phyloP scores from a whole-genome alignment of 1,284 basidiomycete genomes.

The Rhodotorula glutinis region DNA sequence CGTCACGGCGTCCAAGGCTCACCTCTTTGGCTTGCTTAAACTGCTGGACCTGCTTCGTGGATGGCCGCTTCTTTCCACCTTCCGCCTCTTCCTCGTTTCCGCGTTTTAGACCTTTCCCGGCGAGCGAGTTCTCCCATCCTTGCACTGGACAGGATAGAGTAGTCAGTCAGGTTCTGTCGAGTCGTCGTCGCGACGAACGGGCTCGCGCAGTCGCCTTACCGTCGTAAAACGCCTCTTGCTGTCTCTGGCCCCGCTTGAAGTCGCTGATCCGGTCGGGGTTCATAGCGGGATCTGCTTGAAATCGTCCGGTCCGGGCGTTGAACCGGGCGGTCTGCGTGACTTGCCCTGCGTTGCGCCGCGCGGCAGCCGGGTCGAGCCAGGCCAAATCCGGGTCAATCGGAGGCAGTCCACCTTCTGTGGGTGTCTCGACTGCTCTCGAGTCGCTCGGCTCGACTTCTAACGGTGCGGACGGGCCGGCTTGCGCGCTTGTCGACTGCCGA shows the following conservation, averaged over 20 bases:
- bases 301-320: conserved; percentile 42
- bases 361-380: conserved; percentile 39
- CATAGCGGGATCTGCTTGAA: conserved; percentile 39
- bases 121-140: conserved; percentile 26
- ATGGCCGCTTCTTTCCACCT: conserved; percentile 14
- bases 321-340: conserved; percentile 36
- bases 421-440: neutral
- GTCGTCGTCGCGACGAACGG: too few species aligned
- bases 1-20: neutral
- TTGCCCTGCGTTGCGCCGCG: neutral
- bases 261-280: conserved; percentile 42
- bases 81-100: neutral
- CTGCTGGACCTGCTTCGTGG: conserved; percentile 24
- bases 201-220: conserved; percentile 5
- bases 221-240: conserved; percentile 42
- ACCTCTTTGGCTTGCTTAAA: conserved; percentile 28
- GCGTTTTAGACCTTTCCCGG: conserved; percentile 15
- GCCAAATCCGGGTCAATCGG: conserved; percentile 44
- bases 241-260: conserved; percentile 34
- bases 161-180: neutral
- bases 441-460: neutral
- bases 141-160: conserved; percentile 4
- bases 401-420: conserved; percentile 13
- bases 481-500: conserved; percentile 7
- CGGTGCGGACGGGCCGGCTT: conserved; percentile 1